A percentile compares a stretch with the other conserved stretches of the same genome.
These are phyloP conservation scores for Leptomonas seymouri DNA, from an alignment of 208 protist species.

Conservation along the genomic window DNA sequence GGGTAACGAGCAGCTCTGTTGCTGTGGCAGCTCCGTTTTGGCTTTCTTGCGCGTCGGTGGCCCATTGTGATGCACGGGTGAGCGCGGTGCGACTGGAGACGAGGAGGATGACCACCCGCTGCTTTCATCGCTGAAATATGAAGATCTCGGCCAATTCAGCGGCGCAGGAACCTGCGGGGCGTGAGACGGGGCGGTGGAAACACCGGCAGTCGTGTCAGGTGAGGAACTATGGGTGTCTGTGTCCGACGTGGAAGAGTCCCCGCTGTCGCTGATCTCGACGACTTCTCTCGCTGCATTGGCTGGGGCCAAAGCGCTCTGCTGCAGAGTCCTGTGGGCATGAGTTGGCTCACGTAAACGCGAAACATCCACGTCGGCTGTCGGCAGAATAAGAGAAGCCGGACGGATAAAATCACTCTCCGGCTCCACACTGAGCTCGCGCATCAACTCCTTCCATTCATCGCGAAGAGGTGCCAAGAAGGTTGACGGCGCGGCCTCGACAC, in stretches of 20 bases:
- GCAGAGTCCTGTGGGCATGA: neutral
- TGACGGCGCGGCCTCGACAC: neutral
- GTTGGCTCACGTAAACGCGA: neutral
- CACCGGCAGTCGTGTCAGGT: neutral
- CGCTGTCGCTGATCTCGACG: conserved; percentile 18
- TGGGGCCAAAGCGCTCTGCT: no score
- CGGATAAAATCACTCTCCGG: neutral
- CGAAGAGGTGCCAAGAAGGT: neutral
- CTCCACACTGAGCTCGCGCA: conserved; percentile 8
- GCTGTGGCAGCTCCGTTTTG: neutral
- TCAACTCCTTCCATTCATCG: neutral
- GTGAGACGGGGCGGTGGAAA: neutral
- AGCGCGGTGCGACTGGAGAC: conserved; percentile 6
- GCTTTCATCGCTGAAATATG: conserved; percentile 34
- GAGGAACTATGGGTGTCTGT: neutral
- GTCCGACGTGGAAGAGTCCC: neutral
- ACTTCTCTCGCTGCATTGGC: conserved; percentile 1
- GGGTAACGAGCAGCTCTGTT: neutral
- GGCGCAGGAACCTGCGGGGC: neutral
- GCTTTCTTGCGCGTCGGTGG: neutral
- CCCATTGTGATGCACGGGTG: neutral
- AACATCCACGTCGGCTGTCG: neutral
- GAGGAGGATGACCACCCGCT: conserved; percentile 28
- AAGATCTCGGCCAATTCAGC: conserved; percentile 26
- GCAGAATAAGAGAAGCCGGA: neutral